Evolutionary conservation across 2,329 filamentous ascomycete species (phyloP).

Genomic region (Xylaria sp.): DNA sequence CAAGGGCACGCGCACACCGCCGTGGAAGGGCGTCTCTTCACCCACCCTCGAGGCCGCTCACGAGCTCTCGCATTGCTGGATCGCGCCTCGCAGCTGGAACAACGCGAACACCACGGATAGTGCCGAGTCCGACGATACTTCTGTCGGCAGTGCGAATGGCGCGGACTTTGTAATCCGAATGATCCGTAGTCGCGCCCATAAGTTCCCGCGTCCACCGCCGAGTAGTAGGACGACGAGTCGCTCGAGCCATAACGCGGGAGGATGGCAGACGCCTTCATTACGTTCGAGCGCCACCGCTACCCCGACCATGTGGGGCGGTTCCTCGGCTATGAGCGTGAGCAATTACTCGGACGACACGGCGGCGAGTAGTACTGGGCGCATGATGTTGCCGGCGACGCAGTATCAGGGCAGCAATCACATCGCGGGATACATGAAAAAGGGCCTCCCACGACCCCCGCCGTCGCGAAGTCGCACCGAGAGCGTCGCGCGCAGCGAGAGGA

Average conservation of each 20-base stretch:
- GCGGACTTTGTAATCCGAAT: constrained; percentile 42
- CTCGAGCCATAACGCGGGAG: constrained; percentile 21
- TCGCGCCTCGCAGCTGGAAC: too few species aligned
- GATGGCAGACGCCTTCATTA: constrained; percentile 37
- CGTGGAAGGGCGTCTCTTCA: constrained; percentile 58
- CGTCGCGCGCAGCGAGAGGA: constrained; percentile 39
- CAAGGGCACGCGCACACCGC: constrained; percentile 61
- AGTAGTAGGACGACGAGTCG: constrained; percentile 23
- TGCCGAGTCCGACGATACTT: constrained; percentile 41
- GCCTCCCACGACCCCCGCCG: constrained; percentile 22
- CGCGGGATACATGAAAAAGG: constrained; percentile 9
- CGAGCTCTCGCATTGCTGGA: constrained; percentile 65
- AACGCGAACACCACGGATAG: constrained; percentile 36
- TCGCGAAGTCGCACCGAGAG: constrained; percentile 17
- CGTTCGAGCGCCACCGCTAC: constrained; percentile 36
- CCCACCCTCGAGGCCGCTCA: constrained; percentile 54
- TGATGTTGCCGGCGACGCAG: constrained; percentile 25
- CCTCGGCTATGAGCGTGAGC: constrained; percentile 44
- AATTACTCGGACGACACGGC: constrained; percentile 44
- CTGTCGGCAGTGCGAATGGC: too few species aligned
- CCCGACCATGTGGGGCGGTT: constrained; percentile 46
- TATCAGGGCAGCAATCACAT: not conserved
- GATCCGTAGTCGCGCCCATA: constrained; percentile 43
- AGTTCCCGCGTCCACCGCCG: constrained; percentile 40
- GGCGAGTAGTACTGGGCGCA: constrained; percentile 37